Conservation (phyloP, 306 rosid species). For the Rubus parviflorus region DNA sequence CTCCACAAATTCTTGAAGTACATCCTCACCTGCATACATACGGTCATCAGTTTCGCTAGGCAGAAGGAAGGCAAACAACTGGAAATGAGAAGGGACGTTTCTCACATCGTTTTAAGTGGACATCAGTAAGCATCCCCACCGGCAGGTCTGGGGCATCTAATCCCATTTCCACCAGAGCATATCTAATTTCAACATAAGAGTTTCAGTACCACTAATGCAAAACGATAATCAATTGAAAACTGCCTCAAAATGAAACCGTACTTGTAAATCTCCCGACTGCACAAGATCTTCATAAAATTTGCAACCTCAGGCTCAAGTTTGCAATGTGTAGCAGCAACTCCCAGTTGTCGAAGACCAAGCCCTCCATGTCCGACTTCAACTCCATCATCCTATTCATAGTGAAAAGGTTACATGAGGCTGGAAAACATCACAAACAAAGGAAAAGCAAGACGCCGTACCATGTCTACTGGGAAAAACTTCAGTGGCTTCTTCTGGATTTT, state of each 20-base stretch:
- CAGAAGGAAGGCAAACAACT: not conserved
- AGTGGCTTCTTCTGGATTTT: slow-evolving; percentile 67
- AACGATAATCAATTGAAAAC: not conserved
- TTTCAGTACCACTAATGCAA: not conserved
- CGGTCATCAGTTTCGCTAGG: not conserved
- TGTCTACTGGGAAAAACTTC: slow-evolving; percentile 73
- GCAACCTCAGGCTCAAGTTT: slow-evolving; percentile 73
- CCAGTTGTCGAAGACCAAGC: slow-evolving; percentile 66
- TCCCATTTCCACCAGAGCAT: slow-evolving; percentile 88
- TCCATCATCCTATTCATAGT: slow-evolving; percentile 63
- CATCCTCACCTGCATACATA: slow-evolving; percentile 57
- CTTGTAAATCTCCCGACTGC: slow-evolving; percentile 81
- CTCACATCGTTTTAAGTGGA: slow-evolving; percentile 70
- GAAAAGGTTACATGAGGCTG: not conserved
- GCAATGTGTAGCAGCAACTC: slow-evolving; percentile 63
- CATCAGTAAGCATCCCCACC: slow-evolving; percentile 60
- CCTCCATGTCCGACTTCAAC: slow-evolving; percentile 87
- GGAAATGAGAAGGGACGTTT: not conserved
- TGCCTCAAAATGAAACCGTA: slow-evolving; percentile 20
- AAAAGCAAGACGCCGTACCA: slow-evolving; percentile 43
- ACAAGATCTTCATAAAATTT: slow-evolving; percentile 72
- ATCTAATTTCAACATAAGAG: slow-evolving; percentile 35
- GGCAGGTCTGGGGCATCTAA: slow-evolving; percentile 77
- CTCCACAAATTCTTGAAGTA: slow-evolving; percentile 60
- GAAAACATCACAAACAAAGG: not conserved